Conservation (phyloP, 169 alveolate species). For the Eimeria zaria region DNA sequence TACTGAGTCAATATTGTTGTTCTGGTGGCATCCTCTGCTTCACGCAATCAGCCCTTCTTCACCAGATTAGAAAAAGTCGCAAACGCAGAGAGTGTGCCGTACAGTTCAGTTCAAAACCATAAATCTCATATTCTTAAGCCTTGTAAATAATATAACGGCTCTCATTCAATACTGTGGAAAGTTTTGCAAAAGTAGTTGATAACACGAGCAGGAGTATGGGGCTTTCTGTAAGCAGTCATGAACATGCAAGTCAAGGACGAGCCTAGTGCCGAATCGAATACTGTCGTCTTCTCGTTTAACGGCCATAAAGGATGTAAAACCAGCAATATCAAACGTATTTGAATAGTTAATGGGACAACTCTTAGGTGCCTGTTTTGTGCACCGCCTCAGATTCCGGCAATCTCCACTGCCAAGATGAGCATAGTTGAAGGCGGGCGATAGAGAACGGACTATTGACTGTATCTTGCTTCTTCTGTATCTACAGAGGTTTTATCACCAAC, state of each 20-base stretch:
- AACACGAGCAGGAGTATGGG: neutral
- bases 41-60: neutral
- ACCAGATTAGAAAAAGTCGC: neutral
- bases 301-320: neutral
- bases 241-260: constrained; percentile 10
- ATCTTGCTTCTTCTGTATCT: neutral
- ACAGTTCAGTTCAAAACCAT: too few species aligned
- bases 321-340: neutral
- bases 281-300: neutral
- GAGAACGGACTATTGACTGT: neutral
- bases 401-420: constrained; percentile 1
- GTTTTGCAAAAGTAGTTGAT: neutral
- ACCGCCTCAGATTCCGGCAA: neutral
- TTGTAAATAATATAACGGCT: neutral
- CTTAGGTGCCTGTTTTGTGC: neutral
- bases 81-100: neutral
- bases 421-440: neutral
- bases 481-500: neutral
- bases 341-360: neutral
- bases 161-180: too few species aligned
- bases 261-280: neutral
- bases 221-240: constrained; percentile 30
- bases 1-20: neutral
- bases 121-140: neutral
- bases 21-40: neutral